A percentile compares a stretch with the other conserved stretches of the same genome.
phyloP scores from a whole-genome alignment of 164 flowering plant genomes.

The Malania oleifera region DNA sequence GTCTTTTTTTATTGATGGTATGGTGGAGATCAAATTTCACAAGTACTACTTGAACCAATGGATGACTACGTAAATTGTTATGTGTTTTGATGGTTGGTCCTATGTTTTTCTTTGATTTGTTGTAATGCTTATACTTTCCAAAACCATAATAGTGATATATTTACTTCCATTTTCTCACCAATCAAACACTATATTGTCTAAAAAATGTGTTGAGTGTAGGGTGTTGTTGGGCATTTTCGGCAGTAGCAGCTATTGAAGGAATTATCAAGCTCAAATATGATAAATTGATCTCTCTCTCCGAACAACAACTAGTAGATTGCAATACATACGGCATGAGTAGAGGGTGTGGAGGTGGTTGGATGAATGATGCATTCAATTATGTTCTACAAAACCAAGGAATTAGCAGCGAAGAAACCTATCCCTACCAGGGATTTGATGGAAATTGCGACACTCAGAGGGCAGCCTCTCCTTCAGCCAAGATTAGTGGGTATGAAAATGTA shows the following conservation, averaged over 20 bases:
- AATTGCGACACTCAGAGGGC: constrained; percentile 12
- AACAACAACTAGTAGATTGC: constrained; percentile 17
- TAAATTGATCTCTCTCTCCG: constrained; percentile 13
- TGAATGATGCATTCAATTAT: constrained; percentile 25
- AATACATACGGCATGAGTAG: constrained; percentile 1
- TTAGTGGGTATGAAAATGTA: constrained; percentile 8
- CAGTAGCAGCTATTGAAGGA: constrained; percentile 18
- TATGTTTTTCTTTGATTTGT: no score
- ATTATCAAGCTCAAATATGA: constrained; percentile 4
- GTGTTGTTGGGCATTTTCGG: constrained; percentile 17
- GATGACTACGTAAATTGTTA: no score
- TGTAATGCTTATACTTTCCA: no score
- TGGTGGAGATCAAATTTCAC: no score
- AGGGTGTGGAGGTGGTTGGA: constrained; percentile 16
- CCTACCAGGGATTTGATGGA: constrained; percentile 25
- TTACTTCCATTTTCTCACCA: no score
- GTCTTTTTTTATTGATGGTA: no score
- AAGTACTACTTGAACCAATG: no score
- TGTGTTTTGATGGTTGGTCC: no score
- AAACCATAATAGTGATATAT: no score
- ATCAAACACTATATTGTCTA: no score
- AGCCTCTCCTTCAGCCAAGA: constrained; percentile 11
- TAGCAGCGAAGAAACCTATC: constrained; percentile 24
- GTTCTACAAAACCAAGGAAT: constrained; percentile 22
- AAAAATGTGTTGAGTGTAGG: no score